Evolutionary conservation across 2,329 filamentous ascomycete species (phyloP).

Genomic region (Neofusicoccum kwambonambiense): DNA sequence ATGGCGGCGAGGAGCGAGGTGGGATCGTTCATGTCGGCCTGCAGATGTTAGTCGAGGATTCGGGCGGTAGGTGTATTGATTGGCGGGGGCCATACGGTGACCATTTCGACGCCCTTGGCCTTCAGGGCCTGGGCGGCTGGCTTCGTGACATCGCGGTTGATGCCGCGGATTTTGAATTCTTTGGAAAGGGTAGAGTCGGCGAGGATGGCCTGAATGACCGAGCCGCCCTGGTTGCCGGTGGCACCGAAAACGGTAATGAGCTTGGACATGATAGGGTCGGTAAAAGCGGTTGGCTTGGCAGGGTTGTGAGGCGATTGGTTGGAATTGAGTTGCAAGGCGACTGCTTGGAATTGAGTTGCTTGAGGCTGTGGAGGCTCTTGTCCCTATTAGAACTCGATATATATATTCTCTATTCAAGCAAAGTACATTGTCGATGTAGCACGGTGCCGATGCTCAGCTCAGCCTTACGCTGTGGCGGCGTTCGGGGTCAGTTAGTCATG

Average conservation of each 20-base stretch:
- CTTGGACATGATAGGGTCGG: slow-evolving; percentile 28
- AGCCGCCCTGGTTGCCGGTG: slow-evolving; percentile 61
- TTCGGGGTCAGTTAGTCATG: too few relatives aligned
- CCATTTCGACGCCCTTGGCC: slow-evolving; percentile 50
- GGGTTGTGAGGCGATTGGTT: too few relatives aligned
- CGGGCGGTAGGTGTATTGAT: not conserved
- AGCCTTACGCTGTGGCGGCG: too few relatives aligned
- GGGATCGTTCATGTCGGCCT: slow-evolving; percentile 36
- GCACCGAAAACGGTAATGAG: slow-evolving; percentile 59
- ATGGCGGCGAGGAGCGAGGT: slow-evolving; percentile 27
- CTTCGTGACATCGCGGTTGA: slow-evolving; percentile 53
- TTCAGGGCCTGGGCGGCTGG: slow-evolving; percentile 47
- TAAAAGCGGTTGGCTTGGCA: not conserved
- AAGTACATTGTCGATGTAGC: too few relatives aligned
- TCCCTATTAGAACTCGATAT: too few relatives aligned
- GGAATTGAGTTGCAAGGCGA: too few relatives aligned
- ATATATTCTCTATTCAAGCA: too few relatives aligned
- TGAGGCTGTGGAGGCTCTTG: too few relatives aligned
- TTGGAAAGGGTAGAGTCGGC: not conserved
- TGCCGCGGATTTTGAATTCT: slow-evolving; percentile 49
- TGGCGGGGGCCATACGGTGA: slow-evolving; percentile 49
- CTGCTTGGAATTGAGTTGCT: too few relatives aligned
- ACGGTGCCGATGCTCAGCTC: too few relatives aligned
- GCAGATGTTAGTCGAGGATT: slow-evolving; percentile 28
- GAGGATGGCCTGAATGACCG: slow-evolving; percentile 45